Percentiles rank a stretch among this genome's conserved stretches.
Conservation (phyloP, 179 eudicot genomes). For the Dionaea muscipula region DNA sequence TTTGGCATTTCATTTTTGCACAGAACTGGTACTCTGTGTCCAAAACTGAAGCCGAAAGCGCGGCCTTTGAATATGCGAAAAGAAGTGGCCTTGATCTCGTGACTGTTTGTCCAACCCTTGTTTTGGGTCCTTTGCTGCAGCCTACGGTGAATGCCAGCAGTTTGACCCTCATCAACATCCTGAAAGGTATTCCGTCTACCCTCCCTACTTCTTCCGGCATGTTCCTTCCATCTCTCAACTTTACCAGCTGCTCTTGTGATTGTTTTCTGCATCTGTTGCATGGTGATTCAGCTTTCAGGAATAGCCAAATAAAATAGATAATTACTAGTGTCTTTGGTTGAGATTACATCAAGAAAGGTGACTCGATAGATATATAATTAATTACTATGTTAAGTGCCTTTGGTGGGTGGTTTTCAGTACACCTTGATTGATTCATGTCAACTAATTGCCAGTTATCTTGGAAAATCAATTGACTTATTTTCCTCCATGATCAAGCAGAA, state of each 20-base stretch:
- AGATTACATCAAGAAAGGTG: no score
- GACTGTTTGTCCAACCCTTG: constrained; percentile 52
- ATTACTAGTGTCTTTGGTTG: no score
- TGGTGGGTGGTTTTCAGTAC: no score
- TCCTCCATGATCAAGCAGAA: constrained; percentile 26
- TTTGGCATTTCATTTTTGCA: not conserved
- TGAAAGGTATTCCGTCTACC: constrained; percentile 42
- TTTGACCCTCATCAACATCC: constrained; percentile 45
- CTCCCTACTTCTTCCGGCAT: not conserved
- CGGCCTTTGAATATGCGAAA: constrained; percentile 57
- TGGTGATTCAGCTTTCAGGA: no score
- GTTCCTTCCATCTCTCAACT: not conserved
- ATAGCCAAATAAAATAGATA: no score
- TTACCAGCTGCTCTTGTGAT: no score
- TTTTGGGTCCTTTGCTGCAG: constrained; percentile 69
- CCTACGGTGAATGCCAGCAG: constrained; percentile 55
- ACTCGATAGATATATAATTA: not conserved
- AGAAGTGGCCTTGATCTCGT: constrained; percentile 51
- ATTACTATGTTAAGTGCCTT: not conserved
- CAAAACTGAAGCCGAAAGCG: constrained; percentile 64
- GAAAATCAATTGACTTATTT: not conserved
- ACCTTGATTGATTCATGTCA: no score
- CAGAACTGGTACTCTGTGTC: constrained; percentile 80
- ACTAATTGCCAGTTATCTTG: not conserved
- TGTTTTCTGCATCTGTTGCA: no score